These are phyloP conservation scores for Pelargonium myrrhifolium DNA, from an alignment of 441 rosid genomes.

Conservation along the genomic window DNA sequence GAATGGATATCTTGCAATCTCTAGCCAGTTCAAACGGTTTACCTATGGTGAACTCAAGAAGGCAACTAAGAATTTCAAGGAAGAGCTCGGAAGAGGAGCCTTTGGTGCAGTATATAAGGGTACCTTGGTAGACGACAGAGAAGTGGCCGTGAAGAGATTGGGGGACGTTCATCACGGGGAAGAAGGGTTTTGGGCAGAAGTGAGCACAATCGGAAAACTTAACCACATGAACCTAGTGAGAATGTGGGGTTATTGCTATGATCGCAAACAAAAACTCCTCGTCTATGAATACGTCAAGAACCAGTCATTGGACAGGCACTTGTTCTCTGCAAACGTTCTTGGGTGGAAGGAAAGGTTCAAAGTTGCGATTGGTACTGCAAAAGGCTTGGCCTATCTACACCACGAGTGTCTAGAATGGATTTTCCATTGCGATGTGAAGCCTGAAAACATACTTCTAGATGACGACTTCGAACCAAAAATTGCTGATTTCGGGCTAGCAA, in stretches of 20 bases:
- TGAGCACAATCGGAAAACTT: background rate
- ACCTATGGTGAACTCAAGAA: background rate
- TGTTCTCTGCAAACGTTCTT: background rate
- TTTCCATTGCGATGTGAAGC: background rate
- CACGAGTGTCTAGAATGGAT: background rate
- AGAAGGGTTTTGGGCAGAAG: background rate
- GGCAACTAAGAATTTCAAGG: background rate
- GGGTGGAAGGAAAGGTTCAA: background rate
- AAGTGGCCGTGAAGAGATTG: background rate
- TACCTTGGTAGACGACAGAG: background rate
- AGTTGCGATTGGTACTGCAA: background rate
- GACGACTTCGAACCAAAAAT: background rate
- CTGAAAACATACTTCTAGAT: background rate
- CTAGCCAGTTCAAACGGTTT: background rate
- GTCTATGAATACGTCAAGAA: background rate
- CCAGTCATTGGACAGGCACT: background rate
- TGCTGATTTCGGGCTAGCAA: background rate
- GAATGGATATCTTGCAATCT: slow-evolving; percentile 18
- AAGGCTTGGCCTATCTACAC: background rate
- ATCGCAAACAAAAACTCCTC: background rate
- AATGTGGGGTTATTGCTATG: background rate
- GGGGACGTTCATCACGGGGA: background rate
- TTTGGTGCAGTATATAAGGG: background rate
- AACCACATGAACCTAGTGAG: background rate
- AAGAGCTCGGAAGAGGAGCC: background rate